These are phyloP conservation scores for Suillus plorans DNA, from an alignment of 768 basidiomycete genomes.

Conservation along the genomic window DNA sequence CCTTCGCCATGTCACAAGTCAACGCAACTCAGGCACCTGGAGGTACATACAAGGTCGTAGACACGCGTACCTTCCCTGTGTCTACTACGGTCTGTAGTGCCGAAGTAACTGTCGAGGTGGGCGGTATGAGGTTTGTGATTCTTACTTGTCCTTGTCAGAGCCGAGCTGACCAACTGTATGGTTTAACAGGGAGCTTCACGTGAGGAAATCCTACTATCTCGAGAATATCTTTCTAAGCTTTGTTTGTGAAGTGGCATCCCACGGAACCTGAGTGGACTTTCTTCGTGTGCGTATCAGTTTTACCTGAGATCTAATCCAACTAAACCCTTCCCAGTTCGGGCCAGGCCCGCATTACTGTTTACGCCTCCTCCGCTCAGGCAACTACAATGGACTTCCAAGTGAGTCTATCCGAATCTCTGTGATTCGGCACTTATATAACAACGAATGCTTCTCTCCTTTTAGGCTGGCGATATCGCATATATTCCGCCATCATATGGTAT, in stretches of 20 bases:
- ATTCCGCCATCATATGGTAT: constrained; percentile 25
- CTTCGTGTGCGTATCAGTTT: constrained; percentile 31
- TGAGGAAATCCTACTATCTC: constrained; percentile 23
- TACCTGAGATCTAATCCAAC: neutral
- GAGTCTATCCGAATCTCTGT: neutral
- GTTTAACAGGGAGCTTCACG: constrained; percentile 42
- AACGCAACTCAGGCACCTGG: constrained; percentile 43
- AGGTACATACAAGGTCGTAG: constrained; percentile 61
- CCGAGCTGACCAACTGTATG: neutral
- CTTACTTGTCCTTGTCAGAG: neutral
- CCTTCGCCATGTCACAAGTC: constrained; percentile 53
- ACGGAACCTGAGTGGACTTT: constrained; percentile 50
- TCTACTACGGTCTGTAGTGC: constrained; percentile 54
- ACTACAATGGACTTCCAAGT: constrained; percentile 47
- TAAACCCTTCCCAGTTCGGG: constrained; percentile 31
- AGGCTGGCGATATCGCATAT: constrained; percentile 31
- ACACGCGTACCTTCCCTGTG: constrained; percentile 52
- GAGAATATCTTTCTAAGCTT: neutral
- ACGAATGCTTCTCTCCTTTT: constrained; percentile 14
- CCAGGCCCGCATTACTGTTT: constrained; percentile 41
- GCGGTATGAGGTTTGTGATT: constrained; percentile 52
- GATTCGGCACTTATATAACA: neutral
- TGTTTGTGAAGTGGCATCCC: constrained; percentile 45
- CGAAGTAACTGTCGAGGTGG: constrained; percentile 57
- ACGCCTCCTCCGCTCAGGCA: constrained; percentile 40